Percentiles rank a stretch among this genome's conserved stretches.
These are phyloP conservation scores for Eremothecium cymbalariae DNA, from an alignment of 1,139 yeast species.

Conservation along the genomic window DNA sequence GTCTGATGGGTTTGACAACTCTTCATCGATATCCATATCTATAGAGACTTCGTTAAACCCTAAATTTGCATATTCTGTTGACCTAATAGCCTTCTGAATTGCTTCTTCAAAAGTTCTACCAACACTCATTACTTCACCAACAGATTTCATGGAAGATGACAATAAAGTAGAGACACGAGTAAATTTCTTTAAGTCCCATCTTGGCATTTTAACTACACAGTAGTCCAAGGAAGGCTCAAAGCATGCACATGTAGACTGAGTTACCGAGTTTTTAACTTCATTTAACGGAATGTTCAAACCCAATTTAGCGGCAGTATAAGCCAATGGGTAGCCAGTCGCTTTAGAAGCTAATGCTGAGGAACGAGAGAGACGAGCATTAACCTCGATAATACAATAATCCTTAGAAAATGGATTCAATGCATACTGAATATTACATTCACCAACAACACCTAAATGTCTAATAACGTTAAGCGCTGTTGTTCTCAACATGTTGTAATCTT, in stretches of 20 bases:
- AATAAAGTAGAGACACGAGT: conserved; percentile 83
- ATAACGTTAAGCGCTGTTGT: conserved; percentile 96
- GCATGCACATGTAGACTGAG: conserved; percentile 92
- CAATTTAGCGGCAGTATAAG: conserved; percentile 95
- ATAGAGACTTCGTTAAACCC: conserved; percentile 88
- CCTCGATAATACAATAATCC: conserved; percentile 96
- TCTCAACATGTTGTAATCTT: conserved; percentile 96
- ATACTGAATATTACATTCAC: conserved; percentile 98
- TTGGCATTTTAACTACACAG: conserved; percentile 95
- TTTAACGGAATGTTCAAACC: conserved; percentile 91
- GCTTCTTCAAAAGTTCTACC: conserved; percentile 98
- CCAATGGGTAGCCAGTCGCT: conserved; percentile 98
- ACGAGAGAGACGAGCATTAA: conserved; percentile 94
- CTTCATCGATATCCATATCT: conserved; percentile 85
- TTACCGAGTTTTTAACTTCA: conserved; percentile 88
- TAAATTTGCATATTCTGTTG: conserved; percentile 88
- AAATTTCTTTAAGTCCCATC: conserved; percentile 98
- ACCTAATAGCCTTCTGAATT: conserved; percentile 93
- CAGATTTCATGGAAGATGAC: conserved; percentile 95
- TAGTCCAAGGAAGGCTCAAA: conserved; percentile 97
- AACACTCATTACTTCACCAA: conserved; percentile 97
- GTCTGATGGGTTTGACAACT: conserved; percentile 91
- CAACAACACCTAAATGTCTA: conserved; percentile 97
- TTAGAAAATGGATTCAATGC: conserved; percentile 90
- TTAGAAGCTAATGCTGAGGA: conserved; percentile 97